Evolutionary conservation across 1,139 yeast genomes (phyloP), one percentile per base, ranked within the genome.

Genomic region (Suhomyces ambrosiae): DNA sequence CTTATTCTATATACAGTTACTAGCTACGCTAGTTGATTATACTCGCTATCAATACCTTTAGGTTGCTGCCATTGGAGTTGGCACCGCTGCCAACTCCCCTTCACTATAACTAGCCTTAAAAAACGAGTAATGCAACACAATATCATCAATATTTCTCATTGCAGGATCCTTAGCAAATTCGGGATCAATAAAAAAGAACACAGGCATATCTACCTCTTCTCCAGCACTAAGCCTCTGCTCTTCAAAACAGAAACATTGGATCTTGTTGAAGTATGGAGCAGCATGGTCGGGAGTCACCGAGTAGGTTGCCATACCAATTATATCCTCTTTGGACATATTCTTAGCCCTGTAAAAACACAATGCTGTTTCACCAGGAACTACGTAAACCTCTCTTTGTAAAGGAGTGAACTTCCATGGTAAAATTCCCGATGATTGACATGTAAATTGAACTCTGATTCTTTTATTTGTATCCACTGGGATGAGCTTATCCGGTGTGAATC

Each of bases 171-270:
- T 83, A 31, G 95, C 95, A 63, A 87, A 92, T 49, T 94, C 98
- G 0, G 99, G 99, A 58, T 94, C 99, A 39, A 94, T 86, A 62
- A 94, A 94, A 76, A 94, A 94, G 67, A 94, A 94, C 12, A 92
- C 90, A 0, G 99, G 99, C 98, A 94, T 92, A 57, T 94, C 99
- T 11, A 94, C 96, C 60, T 92, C 97, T 65, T 94, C 99, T 5
- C 97, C 97, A 1, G 97, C 96, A 40, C 83, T 76, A 48, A 92
- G 71, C 60, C 88, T 76, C 63, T 92, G 99, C 59, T 92, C 98
- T 65, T 92, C 99, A 58, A 94, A 92, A 59, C 99, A 92, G 66
- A 92, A 92, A 62, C 99, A 92, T 60, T 92, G 98, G 54, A 92
- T 92, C 63, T 92, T 92, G 67, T 88, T 87, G 68, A 92, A 92